Evolutionary conservation across 148 eudicot species (phyloP), one percentile per base, ranked within the genome.

Genomic region (Chenopodium album): DNA sequence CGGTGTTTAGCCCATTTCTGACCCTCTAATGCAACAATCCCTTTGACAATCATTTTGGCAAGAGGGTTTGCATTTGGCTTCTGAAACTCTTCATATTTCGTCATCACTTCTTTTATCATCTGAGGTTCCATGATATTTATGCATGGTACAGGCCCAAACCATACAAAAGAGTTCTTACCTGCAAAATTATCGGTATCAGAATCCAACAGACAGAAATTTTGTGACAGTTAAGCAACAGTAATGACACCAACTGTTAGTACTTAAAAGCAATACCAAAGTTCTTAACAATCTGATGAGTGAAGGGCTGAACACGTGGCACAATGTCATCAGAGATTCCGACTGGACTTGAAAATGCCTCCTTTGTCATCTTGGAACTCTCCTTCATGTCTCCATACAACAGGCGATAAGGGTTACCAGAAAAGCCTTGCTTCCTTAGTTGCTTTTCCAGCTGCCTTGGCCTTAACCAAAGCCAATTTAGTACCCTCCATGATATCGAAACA

Each of bases 21-120:
- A 31, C 89, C 89, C 64, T 87, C 89, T 31, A 82, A 87, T 31
- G 76, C 76, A 7, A 84, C 75, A 19, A 84, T 71, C 64, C 89
- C 89, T 75, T 71, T 80, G 17, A 81, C 79, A 11, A 87, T 79
- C 82, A 79, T 80, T 54, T 44, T 69, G 26, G 85, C 75, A 48
- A 87, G 79, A 17, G 89, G 87, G 77, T 87, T 84, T n/a, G 68
- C 50, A n/a, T 79, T 76, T 9, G 85, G 89, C 83, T 87, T 87
- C 68, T 79, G 87, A 60, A 84, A 87, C 12, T 87, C 85, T 9
- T 84, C 85, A 48, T 84, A 84, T 60, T 76, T 87, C 31, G 32
- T 78, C 22, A 87, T 52, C n/a, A 87, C 52, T 44, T 87, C 89
- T 50, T 79, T 87, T 46, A 76, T 79, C 85, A 84, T 79, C 68